Conservation (phyloP, 73 alveolate genomes). For the Symbiodinium natans region DNA sequence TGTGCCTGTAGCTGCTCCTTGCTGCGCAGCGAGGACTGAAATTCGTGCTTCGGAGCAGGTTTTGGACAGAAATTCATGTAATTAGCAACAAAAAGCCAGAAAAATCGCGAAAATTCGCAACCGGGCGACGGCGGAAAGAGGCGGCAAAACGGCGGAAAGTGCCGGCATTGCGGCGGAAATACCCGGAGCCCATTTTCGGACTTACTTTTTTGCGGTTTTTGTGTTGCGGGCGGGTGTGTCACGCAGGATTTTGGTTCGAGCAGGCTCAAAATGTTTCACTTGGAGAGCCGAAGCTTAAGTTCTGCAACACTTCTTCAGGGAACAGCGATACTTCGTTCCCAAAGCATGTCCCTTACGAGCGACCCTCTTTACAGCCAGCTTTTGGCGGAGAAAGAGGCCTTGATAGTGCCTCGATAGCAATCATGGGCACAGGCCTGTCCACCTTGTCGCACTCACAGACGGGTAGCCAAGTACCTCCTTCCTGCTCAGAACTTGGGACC, state of each 20-base stretch:
- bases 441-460: too few relatives aligned
- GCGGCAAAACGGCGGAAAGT: constrained; percentile 28
- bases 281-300: not conserved
- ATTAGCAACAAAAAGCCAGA: not conserved
- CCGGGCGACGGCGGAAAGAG: constrained; percentile 40
- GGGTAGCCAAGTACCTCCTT: too few relatives aligned
- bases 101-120: too few relatives aligned
- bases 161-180: constrained; percentile 21
- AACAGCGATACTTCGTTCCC: not conserved
- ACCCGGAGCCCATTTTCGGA: not conserved
- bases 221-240: too few relatives aligned
- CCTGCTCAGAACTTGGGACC: too few relatives aligned
- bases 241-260: not conserved
- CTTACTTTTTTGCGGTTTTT: too few relatives aligned
- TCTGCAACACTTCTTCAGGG: not conserved
- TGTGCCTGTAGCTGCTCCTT: not conserved
- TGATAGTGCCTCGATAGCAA: not conserved
- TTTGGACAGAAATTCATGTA: not conserved
- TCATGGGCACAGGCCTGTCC: too few relatives aligned
- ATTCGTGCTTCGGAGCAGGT: not conserved
- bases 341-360: not conserved
- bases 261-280: not conserved
- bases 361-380: not conserved
- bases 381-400: not conserved
- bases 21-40: not conserved